Evolutionary conservation across 805 yeast genomes (phyloP), one percentile per base, ranked within the genome.

Genomic region (Pichia californica): DNA sequence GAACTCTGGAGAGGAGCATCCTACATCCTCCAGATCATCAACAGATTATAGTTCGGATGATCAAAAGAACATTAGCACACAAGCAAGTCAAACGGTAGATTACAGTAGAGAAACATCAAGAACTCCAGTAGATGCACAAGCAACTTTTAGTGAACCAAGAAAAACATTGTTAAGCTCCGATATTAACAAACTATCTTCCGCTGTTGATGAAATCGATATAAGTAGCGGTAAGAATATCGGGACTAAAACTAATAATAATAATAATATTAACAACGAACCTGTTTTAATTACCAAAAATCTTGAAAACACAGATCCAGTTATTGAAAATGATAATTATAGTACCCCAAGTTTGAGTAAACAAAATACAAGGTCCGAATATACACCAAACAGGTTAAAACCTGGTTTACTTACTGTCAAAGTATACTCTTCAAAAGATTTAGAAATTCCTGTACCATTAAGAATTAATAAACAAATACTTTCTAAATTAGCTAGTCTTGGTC

Each of bases 381-480:
- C 14, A 47, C 3, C 38, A 2, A 27, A 25, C 21, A 20, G 45
- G 38, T 44, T 59, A 32, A 67, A 64, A 27, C 88, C 91, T 0
- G 95, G 95, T 2, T 68, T 85, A 25, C 70, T 88, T 52, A 83
- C 89, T 0, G 81, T 88, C 23, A 84, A 85, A 57, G 74, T 88
- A 10, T 85, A 85, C 57, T 76, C 77, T 31, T 85, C 89, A 30
- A 73, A 74, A 46, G 76, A 78, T 40, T 73, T 88, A 50, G 70
- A 69, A 37, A 70, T 88, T 39, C 96, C 96, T 5, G 77, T 83
- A 37, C 77, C 78, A 23, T 69, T 84, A 45, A 78, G 77, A 45
- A 77, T 81, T 45, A 83, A 77, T 62, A 77, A 75, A 54, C 79
- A 72, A 49, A 74, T 79, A 19, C 62, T 85, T 40, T 69, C 76